Evolutionary conservation across 352 stramenopile genomes (phyloP), one percentile per base, ranked within the genome.

Genomic region (Phytophthora brassicae): DNA sequence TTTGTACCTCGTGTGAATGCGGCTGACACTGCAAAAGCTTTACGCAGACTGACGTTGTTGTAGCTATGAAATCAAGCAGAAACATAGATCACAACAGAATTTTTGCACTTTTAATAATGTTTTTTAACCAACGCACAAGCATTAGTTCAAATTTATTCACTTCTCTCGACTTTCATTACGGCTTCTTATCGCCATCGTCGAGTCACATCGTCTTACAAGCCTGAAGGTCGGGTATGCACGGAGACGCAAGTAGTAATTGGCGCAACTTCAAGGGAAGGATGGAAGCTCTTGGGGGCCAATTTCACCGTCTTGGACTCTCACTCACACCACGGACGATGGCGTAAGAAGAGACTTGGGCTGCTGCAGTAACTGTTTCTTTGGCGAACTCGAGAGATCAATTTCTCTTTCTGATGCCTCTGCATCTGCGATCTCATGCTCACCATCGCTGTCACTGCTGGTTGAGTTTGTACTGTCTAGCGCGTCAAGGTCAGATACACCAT

Each of bases 291-390:
- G 42, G 26, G 17, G 17, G 26, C 29, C 52, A 17, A 53, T 61
- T 69, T 68, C 53, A 60, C 44, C 55, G 38, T 56, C 29, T 63
- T 55, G 33, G 19, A 31, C 47, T 54, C 23, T 29, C 33, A 4
- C 26, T 88, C 72, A 90, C 43, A 90, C 79, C 11, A 84, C 68
- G 4, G 81, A 75, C 1, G 83, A 89, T 28, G 81, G 79, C 13
- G 83, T 84, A 33, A 79, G 52, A 39, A 75, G 31, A 23, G 70
- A 47, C 39, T 70, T 76, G 46, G 75, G 75, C 38, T 85, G 81
- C 52, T 86, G 74, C 23, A 70, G 24, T 42, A 56, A 41, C 54
- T 75, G 70, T 51, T 69, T 77, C 57, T 74, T 68, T 8, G 63
- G 62, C 35, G 75, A 69, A 22, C 12, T 73, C 11, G 64, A 56